A percentile compares a stretch with the other conserved stretches of the same genome.
phyloP scores from a whole-genome alignment of 305 asterid genomes.

The Ajuga reptans region DNA sequence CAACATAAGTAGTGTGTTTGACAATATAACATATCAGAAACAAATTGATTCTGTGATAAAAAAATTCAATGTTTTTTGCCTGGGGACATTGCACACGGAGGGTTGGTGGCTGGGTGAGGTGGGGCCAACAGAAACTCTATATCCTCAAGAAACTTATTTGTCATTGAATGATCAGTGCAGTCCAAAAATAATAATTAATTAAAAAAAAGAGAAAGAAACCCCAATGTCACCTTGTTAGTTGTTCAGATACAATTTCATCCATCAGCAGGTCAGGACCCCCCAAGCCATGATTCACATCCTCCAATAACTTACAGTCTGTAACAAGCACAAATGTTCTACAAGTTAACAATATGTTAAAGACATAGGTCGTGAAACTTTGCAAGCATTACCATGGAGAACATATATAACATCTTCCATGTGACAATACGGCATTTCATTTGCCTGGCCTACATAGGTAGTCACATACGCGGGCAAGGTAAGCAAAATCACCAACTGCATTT shows the following conservation, averaged over 20 bases:
- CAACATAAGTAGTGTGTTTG: not conserved
- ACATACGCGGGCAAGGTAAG: not conserved
- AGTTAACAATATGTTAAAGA: not conserved
- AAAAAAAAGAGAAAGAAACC: not conserved
- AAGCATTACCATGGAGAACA: not conserved
- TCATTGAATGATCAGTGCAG: not conserved
- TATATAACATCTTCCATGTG: not conserved
- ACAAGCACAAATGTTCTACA: constrained; percentile 13
- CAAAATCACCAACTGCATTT: constrained; percentile 6
- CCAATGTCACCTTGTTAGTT: constrained; percentile 65
- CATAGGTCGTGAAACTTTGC: not conserved
- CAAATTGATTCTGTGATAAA: not conserved
- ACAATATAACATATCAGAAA: not conserved
- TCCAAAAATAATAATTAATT: not conserved
- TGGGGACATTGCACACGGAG: not conserved
- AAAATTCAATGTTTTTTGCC: not conserved
- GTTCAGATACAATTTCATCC: constrained; percentile 93
- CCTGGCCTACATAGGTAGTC: not conserved
- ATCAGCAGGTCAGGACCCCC: constrained; percentile 43
- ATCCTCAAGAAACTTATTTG: not conserved
- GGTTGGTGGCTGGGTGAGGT: not conserved
- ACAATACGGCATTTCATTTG: constrained; percentile 5
- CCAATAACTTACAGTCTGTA: constrained; percentile 23
- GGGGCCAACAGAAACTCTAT: not conserved
- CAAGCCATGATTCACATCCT: constrained; percentile 24